Conservation (phyloP, 2,329 filamentous ascomycete genomes). For the Penicillium palitans region DNA sequence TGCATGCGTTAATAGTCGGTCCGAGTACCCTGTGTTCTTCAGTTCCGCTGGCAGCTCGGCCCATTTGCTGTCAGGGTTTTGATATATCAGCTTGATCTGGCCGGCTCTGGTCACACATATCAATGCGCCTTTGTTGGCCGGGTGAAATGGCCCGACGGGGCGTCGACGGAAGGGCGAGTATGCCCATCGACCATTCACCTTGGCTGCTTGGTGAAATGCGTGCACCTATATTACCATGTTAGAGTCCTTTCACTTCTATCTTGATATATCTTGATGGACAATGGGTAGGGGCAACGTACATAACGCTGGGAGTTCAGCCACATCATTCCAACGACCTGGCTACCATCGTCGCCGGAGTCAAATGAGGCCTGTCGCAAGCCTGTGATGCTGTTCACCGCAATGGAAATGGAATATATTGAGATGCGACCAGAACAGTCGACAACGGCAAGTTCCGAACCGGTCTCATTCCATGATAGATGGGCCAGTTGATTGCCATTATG, state of each 20-base stretch:
- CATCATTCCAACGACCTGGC: constrained; percentile 77
- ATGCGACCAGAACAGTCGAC: constrained; percentile 78
- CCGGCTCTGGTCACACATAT: constrained; percentile 75
- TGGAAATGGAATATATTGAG: constrained; percentile 69
- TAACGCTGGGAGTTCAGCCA: constrained; percentile 71
- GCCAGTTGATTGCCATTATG: constrained; percentile 67
- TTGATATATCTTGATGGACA: neutral
- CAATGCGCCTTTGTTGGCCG: constrained; percentile 67
- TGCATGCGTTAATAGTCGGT: constrained; percentile 78
- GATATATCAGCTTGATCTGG: constrained; percentile 72
- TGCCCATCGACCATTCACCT: constrained; percentile 62
- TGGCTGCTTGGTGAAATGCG: constrained; percentile 61
- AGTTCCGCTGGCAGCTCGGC: constrained; percentile 72
- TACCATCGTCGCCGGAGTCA: constrained; percentile 73
- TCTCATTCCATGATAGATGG: constrained; percentile 80
- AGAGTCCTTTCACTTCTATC: neutral
- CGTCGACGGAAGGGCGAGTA: constrained; percentile 68
- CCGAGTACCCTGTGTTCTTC: constrained; percentile 68
- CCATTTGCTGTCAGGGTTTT: constrained; percentile 70
- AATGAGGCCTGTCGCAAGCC: constrained; percentile 61
- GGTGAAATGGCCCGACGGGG: constrained; percentile 69
- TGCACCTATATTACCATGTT: constrained; percentile 34
- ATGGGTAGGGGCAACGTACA: constrained; percentile 24
- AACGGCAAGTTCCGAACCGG: constrained; percentile 76
- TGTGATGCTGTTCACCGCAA: constrained; percentile 71